These are phyloP conservation scores for Singerocomus inundabilis DNA, from an alignment of 1,284 basidiomycete species.

Conservation along the genomic window DNA sequence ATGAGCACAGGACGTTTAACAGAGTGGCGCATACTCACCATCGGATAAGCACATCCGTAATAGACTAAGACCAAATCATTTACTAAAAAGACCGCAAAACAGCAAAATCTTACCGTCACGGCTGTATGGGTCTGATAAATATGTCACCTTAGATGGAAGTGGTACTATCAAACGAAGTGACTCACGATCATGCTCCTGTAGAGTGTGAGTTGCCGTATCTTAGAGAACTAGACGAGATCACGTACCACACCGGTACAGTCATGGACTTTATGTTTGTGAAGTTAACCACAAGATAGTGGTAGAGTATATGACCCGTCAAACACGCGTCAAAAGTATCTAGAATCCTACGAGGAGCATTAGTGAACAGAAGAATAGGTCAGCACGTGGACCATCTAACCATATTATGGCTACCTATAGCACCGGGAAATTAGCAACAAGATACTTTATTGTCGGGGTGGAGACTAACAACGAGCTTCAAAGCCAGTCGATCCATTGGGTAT, in stretches of 20 bases:
- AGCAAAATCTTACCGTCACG: conserved; percentile 37
- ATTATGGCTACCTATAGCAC: conserved; percentile 5
- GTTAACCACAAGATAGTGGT: conserved; percentile 52
- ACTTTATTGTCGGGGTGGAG: neutral
- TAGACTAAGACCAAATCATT: conserved; percentile 29
- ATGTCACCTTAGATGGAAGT: neutral
- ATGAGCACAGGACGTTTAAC: neutral
- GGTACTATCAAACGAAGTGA: neutral
- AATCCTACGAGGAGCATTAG: conserved; percentile 27
- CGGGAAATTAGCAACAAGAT: neutral
- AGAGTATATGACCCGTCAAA: conserved; percentile 50
- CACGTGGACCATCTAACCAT: conserved; percentile 19
- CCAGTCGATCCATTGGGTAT: conserved; percentile 38
- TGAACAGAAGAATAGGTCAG: neutral
- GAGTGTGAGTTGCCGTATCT: neutral
- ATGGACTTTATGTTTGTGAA: conserved; percentile 45
- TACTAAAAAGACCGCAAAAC: neutral
- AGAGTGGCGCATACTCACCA: conserved; percentile 16
- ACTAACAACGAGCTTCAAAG: conserved; percentile 43
- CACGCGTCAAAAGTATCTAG: conserved; percentile 52
- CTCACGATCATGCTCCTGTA: conserved; percentile 46
- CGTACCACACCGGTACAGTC: conserved; percentile 46
- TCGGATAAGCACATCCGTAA: conserved; percentile 47
- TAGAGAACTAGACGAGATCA: neutral
- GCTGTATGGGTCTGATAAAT: conserved; percentile 42